A percentile compares a stretch with the other conserved stretches of the same genome.
Conservation (phyloP, 257 asterid species). For the Salvia miltiorrhiza region DNA sequence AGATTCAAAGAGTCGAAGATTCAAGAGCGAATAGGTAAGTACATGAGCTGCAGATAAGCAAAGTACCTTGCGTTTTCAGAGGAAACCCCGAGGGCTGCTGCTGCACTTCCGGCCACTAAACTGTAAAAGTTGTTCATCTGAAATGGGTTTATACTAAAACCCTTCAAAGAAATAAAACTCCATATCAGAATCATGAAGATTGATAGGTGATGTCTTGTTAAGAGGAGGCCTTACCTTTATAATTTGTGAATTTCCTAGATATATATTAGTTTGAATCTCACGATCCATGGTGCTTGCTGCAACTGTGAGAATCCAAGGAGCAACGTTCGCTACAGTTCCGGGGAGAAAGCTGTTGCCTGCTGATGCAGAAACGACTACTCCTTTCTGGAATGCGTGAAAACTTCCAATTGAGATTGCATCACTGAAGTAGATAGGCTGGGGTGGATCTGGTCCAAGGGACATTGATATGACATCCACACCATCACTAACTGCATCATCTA, state of each 20-base stretch:
- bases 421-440: constrained; percentile 32
- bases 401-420: constrained; percentile 37
- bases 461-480: constrained; percentile 43
- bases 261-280: constrained; percentile 33
- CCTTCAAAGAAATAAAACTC: constrained; percentile 32
- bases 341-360: constrained; percentile 46
- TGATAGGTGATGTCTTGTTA: background rate
- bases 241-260: constrained; percentile 41
- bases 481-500: constrained; percentile 46
- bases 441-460: constrained; percentile 37
- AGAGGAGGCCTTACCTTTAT: constrained; percentile 44
- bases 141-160: constrained; percentile 46
- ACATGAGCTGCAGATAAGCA: background rate
- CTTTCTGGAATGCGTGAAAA: constrained; percentile 44
- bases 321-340: constrained; percentile 30
- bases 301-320: constrained; percentile 53
- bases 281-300: constrained; percentile 56
- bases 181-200: constrained; percentile 10
- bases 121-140: constrained; percentile 32
- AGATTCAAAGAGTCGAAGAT: constrained; percentile 5
- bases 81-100: constrained; percentile 49
- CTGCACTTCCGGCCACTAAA: constrained; percentile 42
- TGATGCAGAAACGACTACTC: constrained; percentile 41
- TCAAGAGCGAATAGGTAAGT: background rate
- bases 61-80: constrained; percentile 43